phyloP scores from a whole-genome alignment of 1,139 yeast species.

The Yamadazyma sp. region DNA sequence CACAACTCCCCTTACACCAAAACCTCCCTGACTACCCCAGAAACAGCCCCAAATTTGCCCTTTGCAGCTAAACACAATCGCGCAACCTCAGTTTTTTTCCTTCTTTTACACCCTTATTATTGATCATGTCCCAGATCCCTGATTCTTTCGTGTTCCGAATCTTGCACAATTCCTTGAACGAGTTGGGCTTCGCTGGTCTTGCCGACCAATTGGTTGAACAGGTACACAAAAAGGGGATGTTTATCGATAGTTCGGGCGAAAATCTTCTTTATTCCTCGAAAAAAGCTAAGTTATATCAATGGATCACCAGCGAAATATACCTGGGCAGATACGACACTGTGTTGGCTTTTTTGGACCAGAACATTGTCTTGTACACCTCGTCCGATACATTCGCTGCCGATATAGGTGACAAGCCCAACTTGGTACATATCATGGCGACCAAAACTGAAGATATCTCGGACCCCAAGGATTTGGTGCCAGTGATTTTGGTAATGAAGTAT shows the following conservation, averaged over 20 bases:
- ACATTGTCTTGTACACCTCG: slow-evolving; percentile 6
- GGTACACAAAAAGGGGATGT: slow-evolving; percentile 13
- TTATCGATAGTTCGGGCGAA: slow-evolving; percentile 5
- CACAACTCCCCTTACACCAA: too few species aligned
- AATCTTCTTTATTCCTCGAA: slow-evolving; percentile 9
- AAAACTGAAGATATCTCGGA: slow-evolving; percentile 2
- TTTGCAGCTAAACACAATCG: background rate
- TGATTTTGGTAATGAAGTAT: slow-evolving; percentile 23
- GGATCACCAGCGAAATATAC: slow-evolving; percentile 24
- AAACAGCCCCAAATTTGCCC: too few species aligned
- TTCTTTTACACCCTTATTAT: background rate
- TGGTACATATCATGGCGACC: slow-evolving; percentile 8
- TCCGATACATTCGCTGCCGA: slow-evolving; percentile 3
- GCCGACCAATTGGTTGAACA: slow-evolving; percentile 17
- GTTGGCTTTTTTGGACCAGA: slow-evolving; percentile 17
- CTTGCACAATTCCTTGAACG: slow-evolving; percentile 29
- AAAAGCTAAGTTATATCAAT: slow-evolving; percentile 19
- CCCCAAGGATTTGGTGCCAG: slow-evolving; percentile 7
- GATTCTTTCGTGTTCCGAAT: slow-evolving; percentile 31
- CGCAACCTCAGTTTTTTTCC: background rate
- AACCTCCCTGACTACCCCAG: too few species aligned
- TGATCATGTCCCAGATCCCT: slow-evolving; percentile 9
- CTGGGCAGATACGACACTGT: slow-evolving; percentile 25
- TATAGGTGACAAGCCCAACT: slow-evolving; percentile 9
- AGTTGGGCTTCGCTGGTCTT: slow-evolving; percentile 13